Evolutionary conservation across 2,329 filamentous ascomycete species (phyloP), one percentile per base, ranked within the genome.

Genomic region (Venturiaceae sp.): DNA sequence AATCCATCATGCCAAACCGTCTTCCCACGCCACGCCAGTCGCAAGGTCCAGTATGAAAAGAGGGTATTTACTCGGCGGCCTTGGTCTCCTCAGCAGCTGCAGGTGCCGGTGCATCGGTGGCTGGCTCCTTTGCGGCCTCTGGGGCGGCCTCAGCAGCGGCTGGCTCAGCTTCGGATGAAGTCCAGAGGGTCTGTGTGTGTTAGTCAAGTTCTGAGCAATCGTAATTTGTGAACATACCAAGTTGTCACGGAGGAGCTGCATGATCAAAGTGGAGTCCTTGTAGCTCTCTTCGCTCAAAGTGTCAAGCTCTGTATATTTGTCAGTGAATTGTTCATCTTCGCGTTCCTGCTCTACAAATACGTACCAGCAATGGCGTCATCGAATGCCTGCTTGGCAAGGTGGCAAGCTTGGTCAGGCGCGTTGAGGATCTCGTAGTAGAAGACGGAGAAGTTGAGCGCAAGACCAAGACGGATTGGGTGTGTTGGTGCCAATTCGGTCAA

Each of bases 381-480:
- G 72, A 95, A 95, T 60, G 90, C 90, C 76, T 92, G 89, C 85
- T 95, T 95, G 77, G 90, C 92, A 67, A 96, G 86, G 77, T 96
- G 92, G 86, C 92, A 96, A 73, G 92, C 92, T 80, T 95, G 92
- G 76, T 97, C 94, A 64, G 92, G 92, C 46, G 92, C 91, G 83
- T 97, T 99, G 71, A 97, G 83, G 75, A 97, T 99, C 85, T 99
- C 90, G 77, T 99, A 99, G 87, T 97, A 97, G 84, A 96, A 97
- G 71, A 96, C 92, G 65, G 92, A 96, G 83, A 95, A 95, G 86
- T 95, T 95, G 66, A 95, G 83, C 68, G 90, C 90, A 65, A 95
- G 85, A 74, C 90, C 90, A 64, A 95, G 87, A 71, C 90, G 90
- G 77, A 95, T 95, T 71, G 90, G 90, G 82, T 95, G 90, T 60